Evolutionary conservation across 306 rosid species (phyloP), one percentile per base, ranked within the genome.

Genomic region (Corylus americana): DNA sequence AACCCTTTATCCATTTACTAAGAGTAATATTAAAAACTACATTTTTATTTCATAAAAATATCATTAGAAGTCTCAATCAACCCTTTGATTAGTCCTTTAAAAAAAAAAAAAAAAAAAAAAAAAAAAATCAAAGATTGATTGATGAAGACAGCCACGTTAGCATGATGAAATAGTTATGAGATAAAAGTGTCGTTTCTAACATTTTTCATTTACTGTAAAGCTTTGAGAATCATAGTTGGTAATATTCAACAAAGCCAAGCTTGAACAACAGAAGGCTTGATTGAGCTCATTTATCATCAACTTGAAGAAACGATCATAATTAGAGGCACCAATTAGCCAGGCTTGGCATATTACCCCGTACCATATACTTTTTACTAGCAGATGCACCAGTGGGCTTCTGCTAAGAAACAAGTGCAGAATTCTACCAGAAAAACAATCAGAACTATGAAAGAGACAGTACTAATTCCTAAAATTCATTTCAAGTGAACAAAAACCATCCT

Each of bases 381-480:
- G 44, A 2, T 29, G 49, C 11, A 25, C 68, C 39, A 17, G 7
- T 39, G 8, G 22, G 57, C 67, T 25, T 74, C 45, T 27, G 48
- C 44, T 53, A 0, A 25, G 55, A 63, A 27, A 29, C 61, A 47
- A 31, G 16, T 55, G 18, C 18, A 45, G 39, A n/a, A 44, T 11
- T 75, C 55, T 44, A 45, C 25, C 17, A 64, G 37, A 35, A 66
- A 37, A 7, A 37, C 10, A n/a, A 37, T 67, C 14, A 39, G 51
- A 72, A 77, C 66, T 78, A 77, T 70, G 85, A 39, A 82, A 71
- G 72, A 20, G 71, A 77, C 22, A 57, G 48, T 71, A 66, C 70
- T 66, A 31, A 61, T 74, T 49, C 63, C 77, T 70, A 57, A 25
- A 78, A 66, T 80, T 59, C 13, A 35, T 81, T 77, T 74, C 79